Percentiles rank a stretch among this genome's conserved stretches.
phyloP scores from a whole-genome alignment of 2,329 filamentous ascomycete species.

The Venturia aucupariae region DNA sequence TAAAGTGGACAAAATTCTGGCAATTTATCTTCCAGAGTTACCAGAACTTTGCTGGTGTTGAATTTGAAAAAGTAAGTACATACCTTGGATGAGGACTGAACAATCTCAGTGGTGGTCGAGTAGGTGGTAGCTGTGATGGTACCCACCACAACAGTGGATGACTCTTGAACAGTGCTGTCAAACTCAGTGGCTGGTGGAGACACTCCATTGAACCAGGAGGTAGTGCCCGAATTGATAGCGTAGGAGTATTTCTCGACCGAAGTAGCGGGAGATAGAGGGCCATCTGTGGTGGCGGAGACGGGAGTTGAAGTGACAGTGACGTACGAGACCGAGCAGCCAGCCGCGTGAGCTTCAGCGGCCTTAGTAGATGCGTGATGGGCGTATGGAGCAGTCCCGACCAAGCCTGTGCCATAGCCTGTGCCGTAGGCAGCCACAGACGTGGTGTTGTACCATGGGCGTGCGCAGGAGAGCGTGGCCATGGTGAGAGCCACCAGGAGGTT shows the following conservation, averaged over 20 bases:
- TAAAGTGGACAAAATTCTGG: not conserved
- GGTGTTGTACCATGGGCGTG: not conserved
- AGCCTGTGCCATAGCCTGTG: not conserved
- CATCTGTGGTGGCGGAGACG: not conserved
- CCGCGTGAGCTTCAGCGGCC: not conserved
- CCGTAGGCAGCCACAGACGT: not conserved
- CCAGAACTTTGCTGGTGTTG: not conserved
- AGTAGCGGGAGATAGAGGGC: not conserved
- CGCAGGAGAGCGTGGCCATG: not conserved
- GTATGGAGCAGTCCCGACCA: conserved; percentile 3
- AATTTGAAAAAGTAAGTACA: not conserved
- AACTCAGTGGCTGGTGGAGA: conserved; percentile 21
- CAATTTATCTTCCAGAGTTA: not conserved
- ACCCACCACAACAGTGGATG: conserved; percentile 8
- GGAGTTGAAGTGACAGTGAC: conserved; percentile 3
- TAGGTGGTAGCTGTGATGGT: not conserved
- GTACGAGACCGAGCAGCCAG: conserved; percentile 6
- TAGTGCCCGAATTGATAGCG: conserved; percentile 26
- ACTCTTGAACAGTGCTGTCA: not conserved
- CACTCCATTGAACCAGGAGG: conserved; percentile 24
- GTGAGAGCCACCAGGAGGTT: not conserved
- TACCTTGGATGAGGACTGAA: not conserved
- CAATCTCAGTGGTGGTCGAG: conserved; percentile 5
- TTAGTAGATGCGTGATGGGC: not conserved
- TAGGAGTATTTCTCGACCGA: conserved; percentile 25